Evolutionary conservation across 2,329 filamentous ascomycete species (phyloP).

Genomic region (Pestalotiopsis sp.): DNA sequence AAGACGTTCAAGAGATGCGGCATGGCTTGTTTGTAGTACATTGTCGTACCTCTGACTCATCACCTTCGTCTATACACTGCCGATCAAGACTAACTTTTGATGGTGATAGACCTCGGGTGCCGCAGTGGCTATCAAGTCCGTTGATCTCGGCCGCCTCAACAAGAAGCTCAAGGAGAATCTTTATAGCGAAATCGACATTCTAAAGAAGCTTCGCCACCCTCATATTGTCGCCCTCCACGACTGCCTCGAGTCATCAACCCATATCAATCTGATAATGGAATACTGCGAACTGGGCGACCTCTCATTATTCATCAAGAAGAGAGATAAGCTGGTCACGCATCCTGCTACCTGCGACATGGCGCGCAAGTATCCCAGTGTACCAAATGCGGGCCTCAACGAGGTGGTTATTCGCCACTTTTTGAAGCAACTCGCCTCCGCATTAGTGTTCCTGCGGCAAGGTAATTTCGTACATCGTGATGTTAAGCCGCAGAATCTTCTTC

Average conservation of each 20-base stretch:
- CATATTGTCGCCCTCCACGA: slow-evolving; percentile 97
- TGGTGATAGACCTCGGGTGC: slow-evolving; percentile 70
- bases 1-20: neutral
- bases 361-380: slow-evolving; percentile 84
- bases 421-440: slow-evolving; percentile 89
- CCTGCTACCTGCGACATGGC: slow-evolving; percentile 88
- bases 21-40: neutral
- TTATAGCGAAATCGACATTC: slow-evolving; percentile 91
- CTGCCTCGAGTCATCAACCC: slow-evolving; percentile 82
- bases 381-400: slow-evolving; percentile 87
- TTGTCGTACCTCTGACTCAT: slow-evolving; percentile 9
- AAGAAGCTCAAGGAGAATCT: slow-evolving; percentile 97
- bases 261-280: slow-evolving; percentile 98
- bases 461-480: slow-evolving; percentile 96
- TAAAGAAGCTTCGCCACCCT: slow-evolving; percentile 90
- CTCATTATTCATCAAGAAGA: slow-evolving; percentile 94
- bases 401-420: slow-evolving; percentile 96
- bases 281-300: slow-evolving; percentile 96
- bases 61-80: neutral
- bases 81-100: slow-evolving; percentile 7
- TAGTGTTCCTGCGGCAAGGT: slow-evolving; percentile 82
- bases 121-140: slow-evolving; percentile 94
- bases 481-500: slow-evolving; percentile 93
- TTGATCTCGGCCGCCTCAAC: slow-evolving; percentile 87
- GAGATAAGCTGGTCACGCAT: slow-evolving; percentile 78